Conservation (phyloP, 2,329 filamentous ascomycete genomes). For the Diaporthe sp. region DNA sequence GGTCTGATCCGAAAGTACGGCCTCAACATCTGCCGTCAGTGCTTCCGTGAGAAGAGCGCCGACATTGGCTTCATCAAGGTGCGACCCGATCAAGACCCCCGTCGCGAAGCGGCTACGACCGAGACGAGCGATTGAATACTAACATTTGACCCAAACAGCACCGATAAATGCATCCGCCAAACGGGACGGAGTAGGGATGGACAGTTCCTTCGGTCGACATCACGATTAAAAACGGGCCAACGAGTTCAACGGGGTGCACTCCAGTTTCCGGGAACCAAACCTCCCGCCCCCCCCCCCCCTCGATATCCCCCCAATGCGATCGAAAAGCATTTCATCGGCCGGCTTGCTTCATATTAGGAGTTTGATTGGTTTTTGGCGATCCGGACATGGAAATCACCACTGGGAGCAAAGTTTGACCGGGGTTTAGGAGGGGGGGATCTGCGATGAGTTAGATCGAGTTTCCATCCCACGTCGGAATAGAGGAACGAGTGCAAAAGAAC, state of each 20-base stretch:
- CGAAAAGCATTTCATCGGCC: conserved; percentile 27
- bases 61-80: conserved; percentile 82
- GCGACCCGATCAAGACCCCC: conserved; percentile 41
- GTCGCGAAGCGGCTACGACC: background rate
- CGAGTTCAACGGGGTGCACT: background rate
- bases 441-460: conserved; percentile 34
- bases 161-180: conserved; percentile 34
- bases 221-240: conserved; percentile 29
- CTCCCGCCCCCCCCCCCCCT: conserved; percentile 16
- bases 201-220: conserved; percentile 27
- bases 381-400: conserved; percentile 34
- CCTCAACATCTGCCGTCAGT: conserved; percentile 86
- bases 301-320: conserved; percentile 31
- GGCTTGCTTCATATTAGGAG: conserved; percentile 36
- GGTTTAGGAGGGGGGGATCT: conserved; percentile 16
- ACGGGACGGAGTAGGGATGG: conserved; percentile 28
- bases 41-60: conserved; percentile 79
- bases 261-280: conserved; percentile 6
- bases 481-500: conserved; percentile 33
- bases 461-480: conserved; percentile 33
- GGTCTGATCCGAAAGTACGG: conserved; percentile 99
- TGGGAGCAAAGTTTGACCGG: conserved; percentile 26
- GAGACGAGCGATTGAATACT: background rate
- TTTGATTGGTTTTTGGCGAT: conserved; percentile 35
- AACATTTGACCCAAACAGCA: conserved; percentile 12